Evolutionary conservation across 352 stramenopile species (phyloP), one percentile per base, ranked within the genome.

Genomic region (Thraustochytrium striatum): DNA sequence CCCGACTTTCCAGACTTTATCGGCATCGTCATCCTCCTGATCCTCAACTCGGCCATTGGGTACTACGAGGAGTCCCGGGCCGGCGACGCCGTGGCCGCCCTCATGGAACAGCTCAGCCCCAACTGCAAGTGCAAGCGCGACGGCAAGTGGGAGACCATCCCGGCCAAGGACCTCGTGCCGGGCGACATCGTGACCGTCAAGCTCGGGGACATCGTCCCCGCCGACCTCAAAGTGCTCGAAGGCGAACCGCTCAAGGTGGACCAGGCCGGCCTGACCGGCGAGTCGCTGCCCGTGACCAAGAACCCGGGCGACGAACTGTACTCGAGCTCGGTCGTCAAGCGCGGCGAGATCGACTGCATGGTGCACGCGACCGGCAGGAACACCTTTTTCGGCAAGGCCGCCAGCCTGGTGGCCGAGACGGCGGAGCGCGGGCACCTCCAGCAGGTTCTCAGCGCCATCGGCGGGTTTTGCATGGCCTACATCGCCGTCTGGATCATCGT

Each of bases 231-330:
- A 43, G 52, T 75, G 19, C 44, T 62, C 7, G 41, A 88, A 35
- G 47, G 44, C 25, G 52, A 70, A 38, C 59, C 85, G 13, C 83
- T 98, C 65, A 87, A 94, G 81, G 91, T 96, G 61, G 90, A 96
- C 82, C 90, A 97, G 85, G 90, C 92, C 33, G 90, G 90, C 44
- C 87, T 98, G 30, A 98, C 93, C 33, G 95, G 95, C 78, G 93
- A 97, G 83, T 97, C 92, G 9, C 93, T 98, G 72, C 92, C 93
- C 1, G 92, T 97, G 33, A 93, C 89, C 13, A 90, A 95, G 83
- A 81, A 84, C 3, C 47, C 82, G 9, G 87, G 87, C 21, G 89
- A 95, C 82, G 92, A 89, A 58, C 88, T 88, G 52, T 94, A 95
- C 85, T 94, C 91, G 86, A 88, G 88, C 36, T 92, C 91, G 16